Evolutionary conservation across 2,329 filamentous ascomycete species (phyloP).

Genomic region (Achaetomium macrosporum): DNA sequence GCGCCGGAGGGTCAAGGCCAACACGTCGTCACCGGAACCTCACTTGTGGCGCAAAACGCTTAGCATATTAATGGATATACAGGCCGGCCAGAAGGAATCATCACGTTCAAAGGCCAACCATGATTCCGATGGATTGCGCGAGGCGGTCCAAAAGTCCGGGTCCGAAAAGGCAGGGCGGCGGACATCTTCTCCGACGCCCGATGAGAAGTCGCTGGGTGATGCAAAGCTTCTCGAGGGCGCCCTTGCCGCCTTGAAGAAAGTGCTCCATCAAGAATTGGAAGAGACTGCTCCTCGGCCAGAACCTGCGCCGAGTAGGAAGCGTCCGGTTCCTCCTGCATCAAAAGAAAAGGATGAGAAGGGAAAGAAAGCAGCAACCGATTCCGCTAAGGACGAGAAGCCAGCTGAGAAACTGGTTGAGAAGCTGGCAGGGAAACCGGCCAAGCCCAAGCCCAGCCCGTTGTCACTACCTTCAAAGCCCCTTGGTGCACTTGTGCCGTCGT

Average conservation of each 20-base stretch:
- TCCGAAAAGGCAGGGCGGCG: neutral
- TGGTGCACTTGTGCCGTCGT: neutral
- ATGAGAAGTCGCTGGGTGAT: neutral
- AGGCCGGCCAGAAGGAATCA: conserved; percentile 5
- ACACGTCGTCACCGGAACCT: neutral
- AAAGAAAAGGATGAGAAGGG: neutral
- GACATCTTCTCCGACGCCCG: neutral
- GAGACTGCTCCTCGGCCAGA: conserved; percentile 2
- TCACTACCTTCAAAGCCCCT: neutral
- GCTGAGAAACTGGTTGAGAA: neutral
- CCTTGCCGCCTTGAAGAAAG: conserved; percentile 34
- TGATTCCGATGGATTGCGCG: neutral
- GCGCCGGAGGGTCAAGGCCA: neutral
- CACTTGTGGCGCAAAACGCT: conserved; percentile 27
- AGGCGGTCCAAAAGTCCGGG: neutral
- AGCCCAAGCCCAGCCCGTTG: neutral
- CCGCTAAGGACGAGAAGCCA: too few relatives aligned
- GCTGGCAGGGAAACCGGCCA: neutral
- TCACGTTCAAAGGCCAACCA: neutral
- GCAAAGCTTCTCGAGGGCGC: conserved; percentile 31
- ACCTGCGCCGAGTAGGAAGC: neutral
- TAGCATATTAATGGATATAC: conserved; percentile 24
- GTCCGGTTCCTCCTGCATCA: neutral
- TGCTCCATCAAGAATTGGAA: conserved; percentile 30
- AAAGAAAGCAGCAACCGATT: neutral